Evolutionary conservation across 2,329 filamentous ascomycete species (phyloP), one percentile per base, ranked within the genome.

Genomic region (Pestalotiopsis fici): DNA sequence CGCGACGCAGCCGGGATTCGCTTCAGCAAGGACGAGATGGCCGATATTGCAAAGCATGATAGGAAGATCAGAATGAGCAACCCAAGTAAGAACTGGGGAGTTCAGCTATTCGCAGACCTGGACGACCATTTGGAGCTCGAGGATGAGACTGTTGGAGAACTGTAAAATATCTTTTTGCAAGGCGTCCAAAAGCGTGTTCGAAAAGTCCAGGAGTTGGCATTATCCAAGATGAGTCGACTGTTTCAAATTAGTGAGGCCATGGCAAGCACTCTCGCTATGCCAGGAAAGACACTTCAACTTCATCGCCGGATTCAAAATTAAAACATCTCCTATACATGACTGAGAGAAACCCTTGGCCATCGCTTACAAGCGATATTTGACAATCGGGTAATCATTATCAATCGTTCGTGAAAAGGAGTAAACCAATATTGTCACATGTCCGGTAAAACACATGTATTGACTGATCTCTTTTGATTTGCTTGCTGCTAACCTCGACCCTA

Each of bases 1-100:
- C 75, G 83, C 6, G 78, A 74, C 1, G 83, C 90, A 66, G 81
- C 84, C 56, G 82, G 90, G 3, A 79, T 83, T 63, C 69, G 67
- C 9, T 77, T 85, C 67, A 76, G 76, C 6, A 70, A 76, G 6
- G 76, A 77, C 31, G 81, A 86, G 72, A 69, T 83, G 54, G 65
- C 69, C 12, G 72, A 76, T 6, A 76, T 82, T 67, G 65, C 70
- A 0, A 66, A 69, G 59, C 70, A 72, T 27, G 74, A 76, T 54
- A 76, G 76, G 69, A 81, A 77, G 71, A 67, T 72, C 11, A 74
- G 81, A 7, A 74, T 82, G 62, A 80, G 76, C 21, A 75, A 82
- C 67, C 82, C 82, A 0, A 76, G 78, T 0, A 74, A 74, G 66
- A 63, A 66, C 2, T 83, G 82, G 82, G 80, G 81, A 0, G 71